Conservation (phyloP, 2,329 filamentous ascomycete genomes). For the Colletotrichum gigasporum region DNA sequence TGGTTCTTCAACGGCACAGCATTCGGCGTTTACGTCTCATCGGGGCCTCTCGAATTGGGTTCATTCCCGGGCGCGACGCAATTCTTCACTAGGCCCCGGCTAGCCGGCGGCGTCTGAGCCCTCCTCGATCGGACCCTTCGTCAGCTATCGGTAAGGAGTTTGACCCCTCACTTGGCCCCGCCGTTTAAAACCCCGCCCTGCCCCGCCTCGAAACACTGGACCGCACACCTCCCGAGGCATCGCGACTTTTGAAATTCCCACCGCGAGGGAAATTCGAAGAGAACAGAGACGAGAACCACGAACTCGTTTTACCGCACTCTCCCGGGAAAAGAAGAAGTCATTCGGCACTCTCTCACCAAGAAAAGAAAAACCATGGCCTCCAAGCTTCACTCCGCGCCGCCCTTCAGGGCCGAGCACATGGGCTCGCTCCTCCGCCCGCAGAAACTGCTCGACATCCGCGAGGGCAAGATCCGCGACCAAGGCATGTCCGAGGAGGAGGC, state of each 20-base stretch:
- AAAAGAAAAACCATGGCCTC: conserved; percentile 2
- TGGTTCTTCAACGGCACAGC: background rate
- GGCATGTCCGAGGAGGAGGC: conserved; percentile 52
- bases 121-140: conserved; percentile 6
- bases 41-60: background rate
- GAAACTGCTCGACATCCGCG: conserved; percentile 62
- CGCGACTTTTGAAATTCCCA: background rate
- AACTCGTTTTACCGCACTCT: too few species aligned
- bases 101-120: background rate
- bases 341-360: too few species aligned
- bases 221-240: background rate
- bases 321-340: accelerated
- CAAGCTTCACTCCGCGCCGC: conserved; percentile 45
- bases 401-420: conserved; percentile 80
- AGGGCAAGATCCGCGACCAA: conserved; percentile 63
- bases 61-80: conserved; percentile 9
- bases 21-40: background rate
- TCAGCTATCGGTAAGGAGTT: conserved; percentile 13
- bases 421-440: conserved; percentile 78
- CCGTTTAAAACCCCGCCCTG: conserved; percentile 19
- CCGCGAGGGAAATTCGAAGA: background rate
- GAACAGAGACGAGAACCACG: conserved; percentile 2
- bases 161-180: conserved; percentile 25
- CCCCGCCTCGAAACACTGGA: conserved; percentile 1
- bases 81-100: background rate